phyloP scores from a whole-genome alignment of 768 basidiomycete species.

The Asterophora parasitica region DNA sequence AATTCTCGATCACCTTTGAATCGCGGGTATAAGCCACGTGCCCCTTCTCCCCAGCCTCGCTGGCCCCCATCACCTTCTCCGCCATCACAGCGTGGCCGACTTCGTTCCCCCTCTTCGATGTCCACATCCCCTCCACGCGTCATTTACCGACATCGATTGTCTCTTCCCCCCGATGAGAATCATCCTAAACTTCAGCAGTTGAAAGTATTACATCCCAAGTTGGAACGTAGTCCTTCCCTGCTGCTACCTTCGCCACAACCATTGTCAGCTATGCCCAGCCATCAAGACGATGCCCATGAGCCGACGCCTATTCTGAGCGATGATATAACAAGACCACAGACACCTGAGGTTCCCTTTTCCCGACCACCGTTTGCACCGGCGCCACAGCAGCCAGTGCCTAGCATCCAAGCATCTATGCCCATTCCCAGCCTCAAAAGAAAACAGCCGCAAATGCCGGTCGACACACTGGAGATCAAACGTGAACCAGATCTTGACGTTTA shows the following conservation, averaged over 20 bases:
- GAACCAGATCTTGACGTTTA: conserved; percentile 10
- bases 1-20: neutral
- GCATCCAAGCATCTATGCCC: no score
- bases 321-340: neutral
- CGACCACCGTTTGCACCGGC: no score
- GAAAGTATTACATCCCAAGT: neutral
- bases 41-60: neutral
- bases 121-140: neutral
- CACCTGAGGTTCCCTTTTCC: no score
- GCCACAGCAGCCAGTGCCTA: no score
- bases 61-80: neutral
- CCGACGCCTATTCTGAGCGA: neutral
- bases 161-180: conserved; percentile 1
- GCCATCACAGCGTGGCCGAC: neutral
- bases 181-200: neutral
- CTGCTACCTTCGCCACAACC: neutral
- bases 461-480: neutral
- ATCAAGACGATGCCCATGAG: neutral
- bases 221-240: neutral
- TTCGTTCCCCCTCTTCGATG: neutral
- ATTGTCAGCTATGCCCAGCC: neutral
- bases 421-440: no score
- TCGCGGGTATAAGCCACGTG: neutral
- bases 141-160: neutral
- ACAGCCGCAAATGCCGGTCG: conserved; percentile 1